phyloP scores from a whole-genome alignment of 768 basidiomycete species.

The Suillus cothurnatus region DNA sequence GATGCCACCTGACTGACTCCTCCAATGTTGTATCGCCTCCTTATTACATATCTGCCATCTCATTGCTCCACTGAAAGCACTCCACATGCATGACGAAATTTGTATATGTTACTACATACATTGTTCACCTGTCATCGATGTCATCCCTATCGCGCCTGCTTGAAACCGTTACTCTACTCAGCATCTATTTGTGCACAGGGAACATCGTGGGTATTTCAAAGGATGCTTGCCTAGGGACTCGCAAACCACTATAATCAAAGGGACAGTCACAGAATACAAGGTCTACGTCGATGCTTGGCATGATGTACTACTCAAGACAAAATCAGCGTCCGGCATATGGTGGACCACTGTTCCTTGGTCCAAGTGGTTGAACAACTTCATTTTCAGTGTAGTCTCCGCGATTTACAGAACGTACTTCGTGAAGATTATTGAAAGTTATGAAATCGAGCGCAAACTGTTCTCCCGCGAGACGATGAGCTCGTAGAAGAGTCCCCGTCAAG shows the following conservation, averaged over 20 bases:
- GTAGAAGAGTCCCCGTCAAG: conserved; percentile 22
- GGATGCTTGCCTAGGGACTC: conserved; percentile 34
- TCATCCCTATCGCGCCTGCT: not conserved
- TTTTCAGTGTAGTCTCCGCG: conserved; percentile 34
- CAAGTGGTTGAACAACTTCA: conserved; percentile 42
- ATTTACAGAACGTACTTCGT: conserved; percentile 38
- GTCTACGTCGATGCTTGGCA: conserved; percentile 17
- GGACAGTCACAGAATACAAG: conserved; percentile 14
- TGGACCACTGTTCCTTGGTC: conserved; percentile 39
- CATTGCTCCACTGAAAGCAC: not conserved
- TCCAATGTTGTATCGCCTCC: not conserved
- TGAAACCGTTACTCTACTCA: too few relatives aligned
- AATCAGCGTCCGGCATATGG: conserved; percentile 23
- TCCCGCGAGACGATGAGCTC: conserved; percentile 22
- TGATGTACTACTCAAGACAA: conserved; percentile 18
- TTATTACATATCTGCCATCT: not conserved
- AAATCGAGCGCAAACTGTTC: conserved; percentile 35
- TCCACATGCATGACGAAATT: not conserved
- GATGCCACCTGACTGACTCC: too few relatives aligned
- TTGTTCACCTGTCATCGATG: not conserved
- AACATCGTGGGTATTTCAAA: conserved; percentile 40
- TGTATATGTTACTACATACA: not conserved
- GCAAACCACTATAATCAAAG: too few relatives aligned
- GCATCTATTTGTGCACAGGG: conserved; percentile 39
- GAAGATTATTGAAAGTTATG: conserved; percentile 33